A percentile compares a stretch with the other conserved stretches of the same genome.
Evolutionary conservation across 345 rosid species (phyloP).

Genomic region (Passiflora organensis): DNA sequence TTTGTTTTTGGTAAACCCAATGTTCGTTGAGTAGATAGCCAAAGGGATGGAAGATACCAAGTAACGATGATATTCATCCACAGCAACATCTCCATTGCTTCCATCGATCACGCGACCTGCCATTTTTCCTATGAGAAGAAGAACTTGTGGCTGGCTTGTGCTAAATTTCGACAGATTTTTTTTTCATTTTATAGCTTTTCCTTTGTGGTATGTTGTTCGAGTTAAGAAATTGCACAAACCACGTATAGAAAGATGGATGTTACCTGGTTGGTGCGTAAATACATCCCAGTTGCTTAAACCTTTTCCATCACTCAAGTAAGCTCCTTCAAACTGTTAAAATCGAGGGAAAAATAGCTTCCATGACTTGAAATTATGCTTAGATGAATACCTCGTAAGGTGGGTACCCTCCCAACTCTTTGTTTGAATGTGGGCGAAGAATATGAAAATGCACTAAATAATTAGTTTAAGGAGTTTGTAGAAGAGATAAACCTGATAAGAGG

Average conservation of each 20-base stretch:
- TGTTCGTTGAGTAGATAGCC: too few relatives aligned
- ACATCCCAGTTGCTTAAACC: constrained; percentile 20
- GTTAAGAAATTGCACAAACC: too few relatives aligned
- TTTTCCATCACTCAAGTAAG: constrained; percentile 21
- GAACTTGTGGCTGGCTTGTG: neutral
- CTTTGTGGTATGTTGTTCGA: too few relatives aligned
- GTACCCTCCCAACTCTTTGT: neutral
- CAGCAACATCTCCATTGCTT: constrained; percentile 59
- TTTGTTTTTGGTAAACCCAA: too few relatives aligned
- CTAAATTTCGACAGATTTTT: too few relatives aligned
- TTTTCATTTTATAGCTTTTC: too few relatives aligned
- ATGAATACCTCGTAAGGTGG: neutral
- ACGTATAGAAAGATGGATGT: neutral
- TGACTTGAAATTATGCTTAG: neutral
- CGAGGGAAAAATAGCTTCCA: neutral
- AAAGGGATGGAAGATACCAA: constrained; percentile 27
- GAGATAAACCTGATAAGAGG: constrained; percentile 24
- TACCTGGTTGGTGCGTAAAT: constrained; percentile 13
- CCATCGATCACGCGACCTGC: constrained; percentile 52
- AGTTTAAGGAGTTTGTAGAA: neutral
- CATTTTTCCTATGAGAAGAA: neutral
- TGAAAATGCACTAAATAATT: too few relatives aligned
- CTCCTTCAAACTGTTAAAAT: constrained; percentile 18
- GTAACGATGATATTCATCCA: constrained; percentile 67
- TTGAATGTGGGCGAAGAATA: neutral